Conservation (phyloP, 192 early-diverging fungal species). For the Geranomyces michiganensis region DNA sequence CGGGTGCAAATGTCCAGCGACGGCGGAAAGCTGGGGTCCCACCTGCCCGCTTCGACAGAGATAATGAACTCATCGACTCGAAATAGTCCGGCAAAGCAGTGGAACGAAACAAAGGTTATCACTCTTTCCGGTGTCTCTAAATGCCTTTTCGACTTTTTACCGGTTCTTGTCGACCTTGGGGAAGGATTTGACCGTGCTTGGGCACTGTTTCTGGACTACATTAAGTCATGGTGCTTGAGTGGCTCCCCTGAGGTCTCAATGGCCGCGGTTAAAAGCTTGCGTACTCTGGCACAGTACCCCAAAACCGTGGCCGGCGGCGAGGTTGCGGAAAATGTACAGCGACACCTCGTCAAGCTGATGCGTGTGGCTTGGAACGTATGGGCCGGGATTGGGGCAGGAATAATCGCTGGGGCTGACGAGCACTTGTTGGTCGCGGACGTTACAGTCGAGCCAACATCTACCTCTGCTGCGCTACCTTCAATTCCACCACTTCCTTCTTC, state of each 20-base stretch:
- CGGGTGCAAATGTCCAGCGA: slow-evolving; percentile 62
- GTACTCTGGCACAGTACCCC: slow-evolving; percentile 58
- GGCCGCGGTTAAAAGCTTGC: slow-evolving; percentile 72
- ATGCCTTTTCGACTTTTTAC: slow-evolving; percentile 69
- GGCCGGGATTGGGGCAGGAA: slow-evolving; percentile 74
- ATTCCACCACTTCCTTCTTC: neutral
- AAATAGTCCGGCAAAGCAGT: slow-evolving; percentile 75
- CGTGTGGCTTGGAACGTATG: slow-evolving; percentile 67
- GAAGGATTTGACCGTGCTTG: slow-evolving; percentile 71
- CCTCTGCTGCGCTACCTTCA: neutral
- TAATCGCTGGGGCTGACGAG: slow-evolving; percentile 48
- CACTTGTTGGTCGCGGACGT: neutral
- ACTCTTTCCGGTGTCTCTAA: slow-evolving; percentile 71
- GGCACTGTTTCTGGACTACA: slow-evolving; percentile 70
- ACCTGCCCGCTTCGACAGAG: slow-evolving; percentile 1
- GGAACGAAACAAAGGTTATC: slow-evolving; percentile 87
- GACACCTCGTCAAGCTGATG: slow-evolving; percentile 54
- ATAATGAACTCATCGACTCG: slow-evolving; percentile 36
- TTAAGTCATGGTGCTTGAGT: slow-evolving; percentile 67
- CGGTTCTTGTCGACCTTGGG: slow-evolving; percentile 58
- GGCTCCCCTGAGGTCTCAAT: slow-evolving; percentile 77
- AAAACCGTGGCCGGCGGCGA: slow-evolving; percentile 30
- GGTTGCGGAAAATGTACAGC: slow-evolving; percentile 29
- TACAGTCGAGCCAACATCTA: neutral
- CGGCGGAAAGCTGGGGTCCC: slow-evolving; percentile 12